Percentiles rank a stretch among this genome's conserved stretches.
Evolutionary conservation across 495 filamentous ascomycete genomes (phyloP).

Genomic region (Parathielavia appendiculata): DNA sequence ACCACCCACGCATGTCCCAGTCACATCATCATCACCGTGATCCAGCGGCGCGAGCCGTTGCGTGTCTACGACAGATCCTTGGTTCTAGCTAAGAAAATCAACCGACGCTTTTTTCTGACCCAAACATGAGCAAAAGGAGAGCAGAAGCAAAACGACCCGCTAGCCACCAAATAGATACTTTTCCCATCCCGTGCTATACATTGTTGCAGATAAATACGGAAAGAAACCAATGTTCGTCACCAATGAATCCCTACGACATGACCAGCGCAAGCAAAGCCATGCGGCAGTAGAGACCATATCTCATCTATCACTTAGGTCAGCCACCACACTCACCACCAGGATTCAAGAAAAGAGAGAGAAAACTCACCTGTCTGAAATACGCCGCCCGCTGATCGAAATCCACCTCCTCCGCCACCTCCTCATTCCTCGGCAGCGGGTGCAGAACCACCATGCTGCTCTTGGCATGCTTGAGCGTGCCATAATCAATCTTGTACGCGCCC

Average conservation of each 20-base stretch:
- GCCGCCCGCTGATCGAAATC: conserved; percentile 96
- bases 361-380: conserved; percentile 96
- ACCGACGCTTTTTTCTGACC: not conserved
- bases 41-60: conserved; percentile 12
- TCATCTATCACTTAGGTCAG: conserved; percentile 64
- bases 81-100: conserved; percentile 9
- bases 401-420: conserved; percentile 89
- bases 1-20: conserved; percentile 14
- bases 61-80: conserved; percentile 18
- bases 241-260: conserved; percentile 50
- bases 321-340: not conserved
- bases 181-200: conserved; percentile 10
- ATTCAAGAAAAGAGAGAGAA: not conserved
- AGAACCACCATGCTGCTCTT: conserved; percentile 89
- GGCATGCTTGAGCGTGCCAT: conserved; percentile 81
- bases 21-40: conserved; percentile 12
- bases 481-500: conserved; percentile 81
- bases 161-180: conserved; percentile 1
- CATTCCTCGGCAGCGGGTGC: conserved; percentile 91
- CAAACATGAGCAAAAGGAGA: conserved; percentile 13
- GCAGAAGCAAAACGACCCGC: too few species aligned
- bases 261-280: conserved; percentile 95
- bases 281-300: conserved; percentile 92
- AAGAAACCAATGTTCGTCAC: not conserved
- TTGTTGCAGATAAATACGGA: not conserved